These are phyloP conservation scores for Mortierella sp. DNA, from an alignment of 371 early-diverging fungal species.

Conservation along the genomic window DNA sequence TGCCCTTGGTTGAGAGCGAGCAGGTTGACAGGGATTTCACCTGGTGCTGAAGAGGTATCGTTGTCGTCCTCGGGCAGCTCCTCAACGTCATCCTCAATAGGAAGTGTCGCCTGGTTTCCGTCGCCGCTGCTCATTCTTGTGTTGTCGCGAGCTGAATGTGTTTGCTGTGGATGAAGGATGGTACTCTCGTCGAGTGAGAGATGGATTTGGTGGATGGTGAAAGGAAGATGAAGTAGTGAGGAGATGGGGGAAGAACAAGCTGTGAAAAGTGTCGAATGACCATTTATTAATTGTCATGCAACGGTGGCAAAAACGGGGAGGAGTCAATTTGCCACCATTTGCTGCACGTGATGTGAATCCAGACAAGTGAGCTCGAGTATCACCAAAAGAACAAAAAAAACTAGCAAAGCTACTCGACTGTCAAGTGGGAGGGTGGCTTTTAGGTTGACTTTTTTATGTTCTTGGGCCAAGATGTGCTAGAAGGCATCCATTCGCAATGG, in stretches of 20 bases:
- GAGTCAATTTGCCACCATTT: slow-evolving; percentile 27
- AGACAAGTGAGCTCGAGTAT: too few relatives aligned
- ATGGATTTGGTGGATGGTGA: neutral
- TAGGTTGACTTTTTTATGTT: too few relatives aligned
- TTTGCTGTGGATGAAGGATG: neutral
- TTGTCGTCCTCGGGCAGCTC: slow-evolving; percentile 37
- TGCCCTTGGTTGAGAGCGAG: slow-evolving; percentile 16
- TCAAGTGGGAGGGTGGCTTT: too few relatives aligned
- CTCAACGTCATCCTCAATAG: slow-evolving; percentile 15
- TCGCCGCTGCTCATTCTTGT: slow-evolving; percentile 8
- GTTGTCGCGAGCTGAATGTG: neutral
- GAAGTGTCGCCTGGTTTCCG: slow-evolving; percentile 12
- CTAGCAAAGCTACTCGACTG: too few relatives aligned
- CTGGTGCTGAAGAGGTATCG: neutral
- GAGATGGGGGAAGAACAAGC: neutral
- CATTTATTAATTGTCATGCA: too few relatives aligned
- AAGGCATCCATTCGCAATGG: too few relatives aligned
- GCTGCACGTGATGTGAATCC: neutral
- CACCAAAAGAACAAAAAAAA: too few relatives aligned
- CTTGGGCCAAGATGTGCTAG: too few relatives aligned
- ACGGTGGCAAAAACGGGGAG: too few relatives aligned
- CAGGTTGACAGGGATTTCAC: slow-evolving; percentile 11
- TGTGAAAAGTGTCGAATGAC: too few relatives aligned
- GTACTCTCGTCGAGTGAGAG: neutral
- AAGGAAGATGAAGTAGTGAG: neutral